These are phyloP conservation scores for Pinus taeda DNA, from an alignment of 75 land plant species.

Conservation along the genomic window DNA sequence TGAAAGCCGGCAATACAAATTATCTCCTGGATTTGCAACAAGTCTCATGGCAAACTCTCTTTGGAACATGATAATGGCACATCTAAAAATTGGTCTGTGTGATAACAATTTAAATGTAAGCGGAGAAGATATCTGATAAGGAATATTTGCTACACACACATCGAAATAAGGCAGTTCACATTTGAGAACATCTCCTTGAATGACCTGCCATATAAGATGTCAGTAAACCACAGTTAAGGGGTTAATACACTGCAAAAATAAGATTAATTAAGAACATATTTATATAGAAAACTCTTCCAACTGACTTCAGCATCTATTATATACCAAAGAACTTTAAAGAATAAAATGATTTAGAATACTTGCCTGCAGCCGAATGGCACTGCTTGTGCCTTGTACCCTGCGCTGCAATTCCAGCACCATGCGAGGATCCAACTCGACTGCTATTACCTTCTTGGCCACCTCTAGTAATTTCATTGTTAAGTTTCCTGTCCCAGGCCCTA, in stretches of 20 bases:
- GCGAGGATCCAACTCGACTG: constrained; percentile 88
- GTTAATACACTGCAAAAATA: background rate
- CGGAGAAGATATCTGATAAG: constrained; percentile 96
- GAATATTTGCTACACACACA: constrained; percentile 96
- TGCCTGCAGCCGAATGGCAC: constrained; percentile 64
- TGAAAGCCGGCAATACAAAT: constrained; percentile 87
- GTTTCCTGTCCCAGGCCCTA: constrained; percentile 92
- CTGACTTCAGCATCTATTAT: background rate
- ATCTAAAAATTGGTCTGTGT: constrained; percentile 76
- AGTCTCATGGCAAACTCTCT: constrained; percentile 93
- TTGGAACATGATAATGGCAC: constrained; percentile 96
- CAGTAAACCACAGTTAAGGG: background rate
- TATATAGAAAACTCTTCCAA: background rate
- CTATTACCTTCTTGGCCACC: constrained; percentile 74
- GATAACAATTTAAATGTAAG: constrained; percentile 80
- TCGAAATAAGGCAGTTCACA: constrained; percentile 93
- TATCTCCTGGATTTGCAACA: constrained; percentile 88
- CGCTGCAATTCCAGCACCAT: constrained; percentile 90
- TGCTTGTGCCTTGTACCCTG: constrained; percentile 82
- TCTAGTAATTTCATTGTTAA: constrained; percentile 91
- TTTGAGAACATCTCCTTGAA: constrained; percentile 92
- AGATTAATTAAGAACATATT: background rate
- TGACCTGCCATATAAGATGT: constrained; percentile 45
- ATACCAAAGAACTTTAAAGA: background rate
- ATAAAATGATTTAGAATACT: background rate